Conservation (phyloP, 768 basidiomycete species). For the Russula virescens region DNA sequence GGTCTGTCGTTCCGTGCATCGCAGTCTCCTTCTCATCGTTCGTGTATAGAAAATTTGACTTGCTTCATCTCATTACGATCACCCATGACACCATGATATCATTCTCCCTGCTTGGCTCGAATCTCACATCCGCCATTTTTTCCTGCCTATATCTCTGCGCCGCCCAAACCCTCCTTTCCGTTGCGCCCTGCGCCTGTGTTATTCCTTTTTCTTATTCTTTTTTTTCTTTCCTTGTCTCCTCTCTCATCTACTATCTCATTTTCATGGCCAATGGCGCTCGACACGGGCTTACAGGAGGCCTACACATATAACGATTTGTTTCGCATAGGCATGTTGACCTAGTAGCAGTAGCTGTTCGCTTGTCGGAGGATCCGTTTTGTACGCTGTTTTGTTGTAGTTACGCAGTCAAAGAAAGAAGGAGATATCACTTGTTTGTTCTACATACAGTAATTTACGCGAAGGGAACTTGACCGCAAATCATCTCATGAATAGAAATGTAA, state of each 20-base stretch:
- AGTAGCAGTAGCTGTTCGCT: too few relatives aligned
- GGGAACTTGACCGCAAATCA: too few relatives aligned
- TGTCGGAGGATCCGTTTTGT: too few relatives aligned
- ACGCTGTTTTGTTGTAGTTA: too few relatives aligned
- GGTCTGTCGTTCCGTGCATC: constrained; percentile 15
- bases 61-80: not conserved
- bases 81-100: constrained; percentile 1
- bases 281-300: too few relatives aligned
- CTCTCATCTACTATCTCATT: not conserved
- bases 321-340: too few relatives aligned
- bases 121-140: not conserved
- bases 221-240: not conserved
- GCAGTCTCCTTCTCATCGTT: constrained; percentile 19
- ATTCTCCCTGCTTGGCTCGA: not conserved
- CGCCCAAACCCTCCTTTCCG: not conserved
- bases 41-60: constrained; percentile 19
- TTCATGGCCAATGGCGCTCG: not conserved
- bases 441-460: too few relatives aligned
- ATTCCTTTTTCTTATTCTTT: constrained; percentile 21
- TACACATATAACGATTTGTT: too few relatives aligned
- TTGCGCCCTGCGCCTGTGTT: constrained; percentile 1
- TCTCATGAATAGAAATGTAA: too few relatives aligned
- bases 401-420: too few relatives aligned
- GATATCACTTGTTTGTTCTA: too few relatives aligned
- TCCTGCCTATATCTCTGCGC: not conserved